Base-by-base conservation (phyloP, 2,329 filamentous ascomycete species). In the Lecanicillium sp. region DNA sequence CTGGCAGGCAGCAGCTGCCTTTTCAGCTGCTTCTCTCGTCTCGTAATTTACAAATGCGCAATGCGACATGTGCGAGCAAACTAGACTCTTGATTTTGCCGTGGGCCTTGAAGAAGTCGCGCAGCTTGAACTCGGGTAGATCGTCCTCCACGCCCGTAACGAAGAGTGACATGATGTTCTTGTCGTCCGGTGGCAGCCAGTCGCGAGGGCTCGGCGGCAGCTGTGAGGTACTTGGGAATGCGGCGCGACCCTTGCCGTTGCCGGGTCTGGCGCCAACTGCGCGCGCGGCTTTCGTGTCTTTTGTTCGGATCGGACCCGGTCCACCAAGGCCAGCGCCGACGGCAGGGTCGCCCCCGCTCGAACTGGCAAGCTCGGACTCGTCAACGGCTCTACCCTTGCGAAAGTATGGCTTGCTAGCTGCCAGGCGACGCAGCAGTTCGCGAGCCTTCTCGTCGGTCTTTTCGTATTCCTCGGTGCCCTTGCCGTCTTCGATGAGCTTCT, bases 31-130 rank as follows among this genome's bases (percentile, higher is more conserved):
- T 52, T 88, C 82, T 49, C 93, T 79, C 3, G 85, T 87, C 57
- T 90, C 83, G 64, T 89, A 98, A 69, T 98, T 98, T 68, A 98
- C 75, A 62, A 97, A 98, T 1, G 93, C 93, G 65, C 90, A 97
- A 62, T 97, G 93, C 14, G 91, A 91, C 72, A 95, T 90, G 69
- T 98, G 93, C 6, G 90, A 96, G 67, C 93, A 97, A 30, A 98
- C 85, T 14, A 98, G 71, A 21, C 90, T 96, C 59, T 93, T 87
- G 51, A 98, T 84, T 61, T 91, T 88, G 54, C 93, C 93, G 59
- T 90, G 90, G 15, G 80, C 79, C 52, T 88, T 82, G 72, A 98
- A 98, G 66, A 94, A 93, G 2, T 89, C 85, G 40, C 93, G 86
- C 21, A 98, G 75, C 59, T 90, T 90, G 67, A 90, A 84, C 66